phyloP scores from a whole-genome alignment of 805 yeast species.

The Metschnikowia reukaufii region DNA sequence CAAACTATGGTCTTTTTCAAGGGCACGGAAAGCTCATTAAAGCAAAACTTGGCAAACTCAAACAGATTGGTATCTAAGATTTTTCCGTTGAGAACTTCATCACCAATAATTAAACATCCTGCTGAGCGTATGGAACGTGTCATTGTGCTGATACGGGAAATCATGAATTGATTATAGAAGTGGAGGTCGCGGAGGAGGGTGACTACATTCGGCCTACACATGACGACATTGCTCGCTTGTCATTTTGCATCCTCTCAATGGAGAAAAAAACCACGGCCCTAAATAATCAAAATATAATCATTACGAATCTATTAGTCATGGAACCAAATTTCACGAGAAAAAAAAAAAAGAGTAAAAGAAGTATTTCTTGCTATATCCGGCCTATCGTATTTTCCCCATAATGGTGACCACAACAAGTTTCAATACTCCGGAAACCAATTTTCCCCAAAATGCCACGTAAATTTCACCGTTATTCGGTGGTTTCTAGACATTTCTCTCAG shows the following conservation, averaged over 20 bases:
- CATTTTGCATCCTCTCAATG: neutral
- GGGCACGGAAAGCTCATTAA: conserved; percentile 59
- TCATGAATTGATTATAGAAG: conserved; percentile 2
- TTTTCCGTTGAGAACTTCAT: conserved; percentile 85
- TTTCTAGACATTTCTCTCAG: too few relatives aligned
- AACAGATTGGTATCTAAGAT: conserved; percentile 76
- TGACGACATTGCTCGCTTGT: neutral
- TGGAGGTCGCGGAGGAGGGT: neutral
- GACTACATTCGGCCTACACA: neutral
- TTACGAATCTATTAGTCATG: too few relatives aligned
- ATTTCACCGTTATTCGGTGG: too few relatives aligned
- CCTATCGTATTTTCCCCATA: too few relatives aligned
- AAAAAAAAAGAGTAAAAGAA: too few relatives aligned
- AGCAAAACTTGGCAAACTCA: conserved; percentile 70
- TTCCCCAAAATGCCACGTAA: too few relatives aligned
- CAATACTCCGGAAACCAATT: too few relatives aligned
- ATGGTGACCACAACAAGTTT: too few relatives aligned
- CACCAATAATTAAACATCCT: conserved; percentile 71
- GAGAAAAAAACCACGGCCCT: too few relatives aligned
- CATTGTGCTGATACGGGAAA: conserved; percentile 14
- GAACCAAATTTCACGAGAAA: too few relatives aligned
- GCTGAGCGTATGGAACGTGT: conserved; percentile 34
- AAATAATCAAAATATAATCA: too few relatives aligned
- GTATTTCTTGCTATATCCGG: too few relatives aligned
- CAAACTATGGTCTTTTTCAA: conserved; percentile 67